A percentile compares a stretch with the other conserved stretches of the same genome.
These are phyloP conservation scores for Pistacia vera DNA, from an alignment of 345 rosid species.

Conservation along the genomic window DNA sequence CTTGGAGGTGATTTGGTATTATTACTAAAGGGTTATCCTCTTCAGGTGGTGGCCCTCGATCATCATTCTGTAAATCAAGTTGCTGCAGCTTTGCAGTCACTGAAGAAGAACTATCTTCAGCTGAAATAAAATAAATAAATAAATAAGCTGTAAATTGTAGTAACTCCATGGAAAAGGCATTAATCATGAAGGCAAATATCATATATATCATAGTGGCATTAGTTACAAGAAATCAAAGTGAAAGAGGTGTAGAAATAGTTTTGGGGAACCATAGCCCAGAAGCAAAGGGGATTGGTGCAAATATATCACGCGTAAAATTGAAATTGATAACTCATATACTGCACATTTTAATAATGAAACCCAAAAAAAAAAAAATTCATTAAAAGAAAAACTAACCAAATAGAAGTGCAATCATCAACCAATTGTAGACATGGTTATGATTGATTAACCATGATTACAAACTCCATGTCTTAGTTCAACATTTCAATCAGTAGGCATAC, in stretches of 20 bases:
- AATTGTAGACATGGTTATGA: neutral
- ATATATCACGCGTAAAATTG: neutral
- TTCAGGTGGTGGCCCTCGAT: conserved; percentile 48
- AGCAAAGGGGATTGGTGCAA: neutral
- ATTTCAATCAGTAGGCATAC: neutral
- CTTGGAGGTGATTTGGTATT: conserved; percentile 91
- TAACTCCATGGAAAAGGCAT: conserved; percentile 7
- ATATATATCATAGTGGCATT: neutral
- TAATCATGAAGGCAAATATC: conserved; percentile 3
- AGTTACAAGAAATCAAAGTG: neutral
- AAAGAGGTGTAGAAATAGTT: neutral
- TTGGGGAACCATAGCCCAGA: neutral
- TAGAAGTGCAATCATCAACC: neutral
- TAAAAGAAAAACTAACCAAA: neutral
- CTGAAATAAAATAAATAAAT: conserved; percentile 41
- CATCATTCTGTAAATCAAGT: conserved; percentile 58
- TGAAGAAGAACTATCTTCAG: conserved; percentile 55
- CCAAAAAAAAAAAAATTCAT: too few relatives aligned
- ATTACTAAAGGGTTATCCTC: conserved; percentile 79
- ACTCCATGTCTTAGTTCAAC: neutral
- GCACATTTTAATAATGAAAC: too few relatives aligned
- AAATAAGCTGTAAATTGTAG: conserved; percentile 8
- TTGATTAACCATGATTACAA: neutral
- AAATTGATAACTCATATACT: neutral
- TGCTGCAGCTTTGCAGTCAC: conserved; percentile 59